A percentile compares a stretch with the other conserved stretches of the same genome.
phyloP scores from a whole-genome alignment of 371 early-diverging fungal genomes.

The Mortierella sp. region DNA sequence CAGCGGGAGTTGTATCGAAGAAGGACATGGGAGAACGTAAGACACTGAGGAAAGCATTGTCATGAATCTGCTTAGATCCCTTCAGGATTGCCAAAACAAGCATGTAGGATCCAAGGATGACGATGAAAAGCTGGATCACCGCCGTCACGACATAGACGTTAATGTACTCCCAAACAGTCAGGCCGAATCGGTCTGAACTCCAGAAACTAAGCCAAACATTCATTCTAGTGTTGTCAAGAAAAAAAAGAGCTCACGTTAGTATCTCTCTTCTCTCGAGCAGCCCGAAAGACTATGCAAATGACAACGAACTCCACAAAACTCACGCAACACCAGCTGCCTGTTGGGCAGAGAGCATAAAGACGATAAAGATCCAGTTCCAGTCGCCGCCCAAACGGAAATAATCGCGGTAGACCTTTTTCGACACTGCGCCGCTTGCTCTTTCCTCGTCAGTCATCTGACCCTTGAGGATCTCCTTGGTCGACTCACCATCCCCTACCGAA shows the following conservation, averaged over 20 bases:
- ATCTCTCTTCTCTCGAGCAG: neutral
- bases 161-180: conserved; percentile 34
- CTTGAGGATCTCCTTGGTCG: conserved; percentile 8
- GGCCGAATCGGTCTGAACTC: conserved; percentile 25
- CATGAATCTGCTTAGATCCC: conserved; percentile 37
- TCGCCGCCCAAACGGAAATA: conserved; percentile 49
- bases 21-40: conserved; percentile 80
- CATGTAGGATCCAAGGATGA: conserved; percentile 38
- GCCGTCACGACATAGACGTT: conserved; percentile 49
- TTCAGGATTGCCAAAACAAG: conserved; percentile 32
- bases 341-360: conserved; percentile 16
- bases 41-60: conserved; percentile 39
- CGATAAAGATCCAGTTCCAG: conserved; percentile 26
- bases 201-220: conserved; percentile 50
- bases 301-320: conserved; percentile 4
- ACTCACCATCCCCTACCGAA: conserved; percentile 17
- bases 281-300: neutral
- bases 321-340: conserved; percentile 52
- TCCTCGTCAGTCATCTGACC: conserved; percentile 58
- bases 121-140: conserved; percentile 33
- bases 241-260: neutral
- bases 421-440: conserved; percentile 52
- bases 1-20: conserved; percentile 85
- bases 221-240: conserved; percentile 27
- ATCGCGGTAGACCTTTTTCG: conserved; percentile 40